Conservation (phyloP, 257 asterid genomes). For the Orobanche coerulescens region DNA sequence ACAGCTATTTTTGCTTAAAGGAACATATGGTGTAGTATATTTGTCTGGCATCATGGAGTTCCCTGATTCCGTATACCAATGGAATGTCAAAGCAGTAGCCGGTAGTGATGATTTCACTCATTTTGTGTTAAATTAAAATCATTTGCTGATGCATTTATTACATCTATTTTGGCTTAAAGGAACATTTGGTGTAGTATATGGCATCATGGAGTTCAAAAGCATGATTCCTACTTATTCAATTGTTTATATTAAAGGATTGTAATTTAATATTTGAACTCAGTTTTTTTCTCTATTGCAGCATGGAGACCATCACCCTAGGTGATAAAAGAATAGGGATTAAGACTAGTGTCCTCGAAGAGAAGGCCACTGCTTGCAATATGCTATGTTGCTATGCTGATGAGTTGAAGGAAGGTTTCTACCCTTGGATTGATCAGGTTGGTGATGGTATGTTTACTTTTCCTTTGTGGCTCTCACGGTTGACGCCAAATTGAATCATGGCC, state of each 20-base stretch:
- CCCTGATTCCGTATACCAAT: neutral
- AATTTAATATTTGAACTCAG: neutral
- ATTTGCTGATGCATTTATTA: too few species aligned
- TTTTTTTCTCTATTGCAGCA: constrained; percentile 46
- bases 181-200: too few species aligned
- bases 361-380: constrained; percentile 99
- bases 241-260: neutral
- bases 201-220: neutral
- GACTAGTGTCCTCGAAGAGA: constrained; percentile 93
- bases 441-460: constrained; percentile 20
- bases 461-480: constrained; percentile 14
- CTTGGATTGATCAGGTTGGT: constrained; percentile 98
- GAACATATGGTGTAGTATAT: neutral
- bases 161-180: neutral
- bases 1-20: too few species aligned
- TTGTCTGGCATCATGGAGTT: neutral
- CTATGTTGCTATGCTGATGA: constrained; percentile 98
- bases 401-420: constrained; percentile 95
- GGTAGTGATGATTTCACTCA: neutral
- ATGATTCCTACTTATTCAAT: neutral
- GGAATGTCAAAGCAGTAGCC: neutral
- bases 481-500: constrained; percentile 17
- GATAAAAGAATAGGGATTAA: constrained; percentile 96
- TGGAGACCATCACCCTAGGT: constrained; percentile 95
- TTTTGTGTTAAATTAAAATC: neutral